phyloP scores from a whole-genome alignment of 139 green algal species.

The Nannochloris sp. region DNA sequence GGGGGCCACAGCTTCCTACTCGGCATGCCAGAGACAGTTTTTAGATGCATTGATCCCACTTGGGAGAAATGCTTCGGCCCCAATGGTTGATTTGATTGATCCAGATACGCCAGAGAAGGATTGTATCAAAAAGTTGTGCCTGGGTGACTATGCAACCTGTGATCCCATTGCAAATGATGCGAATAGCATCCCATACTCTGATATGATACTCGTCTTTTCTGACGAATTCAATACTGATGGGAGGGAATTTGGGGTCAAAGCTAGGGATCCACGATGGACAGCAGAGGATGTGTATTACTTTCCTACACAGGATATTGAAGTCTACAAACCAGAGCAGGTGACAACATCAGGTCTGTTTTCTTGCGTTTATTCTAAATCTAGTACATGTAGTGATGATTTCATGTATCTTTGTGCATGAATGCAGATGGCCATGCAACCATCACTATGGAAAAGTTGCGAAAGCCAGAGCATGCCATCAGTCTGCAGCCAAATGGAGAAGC shows the following conservation, averaged over 20 bases:
- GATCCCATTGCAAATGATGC: background rate
- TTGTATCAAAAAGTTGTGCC: constrained; percentile 24
- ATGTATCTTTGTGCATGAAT: background rate
- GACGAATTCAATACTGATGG: constrained; percentile 37
- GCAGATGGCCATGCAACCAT: constrained; percentile 14
- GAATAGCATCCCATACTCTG: background rate
- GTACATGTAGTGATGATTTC: background rate
- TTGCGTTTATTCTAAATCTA: background rate
- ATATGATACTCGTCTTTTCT: constrained; percentile 34
- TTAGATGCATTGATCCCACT: background rate
- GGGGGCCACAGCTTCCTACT: background rate
- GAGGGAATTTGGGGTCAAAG: constrained; percentile 14
- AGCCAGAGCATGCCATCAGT: background rate
- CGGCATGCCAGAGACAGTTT: constrained; percentile 6
- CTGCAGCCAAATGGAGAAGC: constrained; percentile 18
- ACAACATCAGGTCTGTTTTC: constrained; percentile 8
- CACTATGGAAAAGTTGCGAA: constrained; percentile 18
- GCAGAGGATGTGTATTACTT: constrained; percentile 31
- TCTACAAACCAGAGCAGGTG: constrained; percentile 18
- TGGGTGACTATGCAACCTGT: background rate
- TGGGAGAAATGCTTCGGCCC: background rate
- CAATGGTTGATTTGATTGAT: constrained; percentile 26
- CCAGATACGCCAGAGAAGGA: constrained; percentile 3
- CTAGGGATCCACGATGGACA: constrained; percentile 29
- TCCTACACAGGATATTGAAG: constrained; percentile 11